A percentile compares a stretch with the other conserved stretches of the same genome.
Evolutionary conservation across 202 grass and related monocot genomes (phyloP).

Genomic region (Bolboschoenoplectus hybrid): DNA sequence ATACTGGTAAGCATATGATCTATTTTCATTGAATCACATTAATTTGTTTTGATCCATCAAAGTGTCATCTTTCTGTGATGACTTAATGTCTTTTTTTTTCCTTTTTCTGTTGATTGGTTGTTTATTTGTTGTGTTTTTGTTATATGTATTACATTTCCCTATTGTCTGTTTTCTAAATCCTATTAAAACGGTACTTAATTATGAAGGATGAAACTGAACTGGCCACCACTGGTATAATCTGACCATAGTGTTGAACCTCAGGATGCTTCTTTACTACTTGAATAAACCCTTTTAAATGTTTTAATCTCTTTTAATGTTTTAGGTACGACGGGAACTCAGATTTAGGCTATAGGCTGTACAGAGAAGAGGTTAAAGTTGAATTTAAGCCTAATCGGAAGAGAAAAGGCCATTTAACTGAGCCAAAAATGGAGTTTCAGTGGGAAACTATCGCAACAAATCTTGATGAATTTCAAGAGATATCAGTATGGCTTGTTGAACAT

Average conservation of each 20-base stretch:
- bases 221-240: constrained; percentile 4
- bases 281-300: not conserved
- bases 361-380: constrained; percentile 58
- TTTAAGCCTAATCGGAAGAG: constrained; percentile 61
- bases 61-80: not conserved
- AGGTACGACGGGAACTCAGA: constrained; percentile 85
- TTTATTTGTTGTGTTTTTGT: constrained; percentile 8
- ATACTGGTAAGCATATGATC: constrained; percentile 64
- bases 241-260: not conserved
- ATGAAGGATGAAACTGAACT: not conserved
- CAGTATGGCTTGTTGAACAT: constrained; percentile 46
- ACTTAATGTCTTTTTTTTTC: not conserved
- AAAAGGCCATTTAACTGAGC: constrained; percentile 60
- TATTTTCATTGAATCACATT: constrained; percentile 24
- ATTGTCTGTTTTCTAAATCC: constrained; percentile 3
- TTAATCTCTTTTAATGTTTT: constrained; percentile 32
- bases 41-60: not conserved
- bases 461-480: constrained; percentile 84
- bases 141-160: not conserved
- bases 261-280: not conserved
- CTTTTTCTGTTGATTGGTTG: not conserved
- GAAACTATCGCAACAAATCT: constrained; percentile 81
- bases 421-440: constrained; percentile 59
- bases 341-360: constrained; percentile 84
- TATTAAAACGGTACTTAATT: not conserved